Base-by-base conservation (phyloP, 306 rosid species). In the Quercus robur region DNA sequence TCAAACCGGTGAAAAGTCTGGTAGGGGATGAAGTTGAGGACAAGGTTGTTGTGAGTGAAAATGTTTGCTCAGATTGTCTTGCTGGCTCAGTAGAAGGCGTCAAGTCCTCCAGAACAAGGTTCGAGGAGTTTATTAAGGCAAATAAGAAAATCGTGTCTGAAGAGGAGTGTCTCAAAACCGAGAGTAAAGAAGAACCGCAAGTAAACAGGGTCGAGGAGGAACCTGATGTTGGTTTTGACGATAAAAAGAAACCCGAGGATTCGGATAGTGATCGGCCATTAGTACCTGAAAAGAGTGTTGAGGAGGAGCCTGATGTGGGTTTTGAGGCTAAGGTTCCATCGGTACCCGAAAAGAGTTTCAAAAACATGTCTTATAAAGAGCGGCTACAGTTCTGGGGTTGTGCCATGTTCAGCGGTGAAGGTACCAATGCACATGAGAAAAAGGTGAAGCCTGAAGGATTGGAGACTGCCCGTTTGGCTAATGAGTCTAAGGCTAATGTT, bases 61-160 rank as follows among this genome's bases (percentile, higher is more conserved):
- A 54, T 33, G n/a, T 8, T 59, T 21, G 38, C 71, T 71, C 62
- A 0, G 21, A 28, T 28, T 31, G 33, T 51, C 67, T 4, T 10
- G 26, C 13, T 30, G 67, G 17, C 17, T 59, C 15, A 0, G 73
- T 1, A n/a, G 73, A 69, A 38, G 31, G 44, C 18, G 26, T 19
- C 58, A 17, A 44, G 33, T 1, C 13, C 11, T 44, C n/a, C 5
- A 63, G 14, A 64, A 85, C 76, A 73, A 44, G 81, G 5, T 67
- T 79, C 4, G 84, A 79, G 14, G 82, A 85, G 38, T 82, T 82
- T 72, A 84, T 86, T 2, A 63, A 71, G 54, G 74, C 57, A 12
- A 67, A 81, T 38, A 44, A 86, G 5, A 70, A 70, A 46, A 86
- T 82, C 26, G 71, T 78, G 15, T 51, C 86, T n/a, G 66, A 44